Evolutionary conservation across 2,329 filamentous ascomycete genomes (phyloP), one percentile per base, ranked within the genome.

Genomic region (Acephala macrosclerotiorum): DNA sequence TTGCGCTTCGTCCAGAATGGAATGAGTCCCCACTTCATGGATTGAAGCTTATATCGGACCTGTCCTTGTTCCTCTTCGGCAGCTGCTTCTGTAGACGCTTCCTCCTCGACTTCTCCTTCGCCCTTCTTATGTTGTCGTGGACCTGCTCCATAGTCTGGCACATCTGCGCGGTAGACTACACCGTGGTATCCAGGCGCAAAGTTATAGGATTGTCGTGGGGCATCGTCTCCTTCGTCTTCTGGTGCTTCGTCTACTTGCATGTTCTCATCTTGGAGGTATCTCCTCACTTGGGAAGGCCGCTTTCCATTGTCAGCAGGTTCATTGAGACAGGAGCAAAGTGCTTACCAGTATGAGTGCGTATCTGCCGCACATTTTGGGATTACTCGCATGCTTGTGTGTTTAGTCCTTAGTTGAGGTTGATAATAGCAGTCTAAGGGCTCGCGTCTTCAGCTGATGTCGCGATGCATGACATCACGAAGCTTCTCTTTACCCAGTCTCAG

Each of bases 11-110:
- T 96, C 95, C 95, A 98, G 78, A 91, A 97, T 0, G 96, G 95
- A 16, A 98, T 84, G 7, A 99, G 84, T 0, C 95, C 96, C 96
- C 96, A 99, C 84, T 93, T 95, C 92, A 98, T 98, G 1, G 89
- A 85, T 77, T 97, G 94, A 9, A 99, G 82, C 77, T 92, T 95
- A 81, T 96, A 97, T 71, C 80, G 88, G 11, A 84, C 83, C 58
- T 72, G 68, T 20, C 29, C 63, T 42, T 66, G 49, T 26, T 72
- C 69, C 33, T 58, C 56, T 61, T 63, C 29, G 64, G 67, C 65
- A 6, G 63, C 51, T 25, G 69, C 61, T 16, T 71, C 63, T 58
- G 73, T 72, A 12, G 66, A 68, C 33, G 61, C 62, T 4, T 70
- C 67, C 11, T 68, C 64, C 22, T 70, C 69, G 67, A 35, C 36